Base-by-base conservation (phyloP, 1,284 basidiomycete genomes). In the Rhodotorula sp. region DNA sequence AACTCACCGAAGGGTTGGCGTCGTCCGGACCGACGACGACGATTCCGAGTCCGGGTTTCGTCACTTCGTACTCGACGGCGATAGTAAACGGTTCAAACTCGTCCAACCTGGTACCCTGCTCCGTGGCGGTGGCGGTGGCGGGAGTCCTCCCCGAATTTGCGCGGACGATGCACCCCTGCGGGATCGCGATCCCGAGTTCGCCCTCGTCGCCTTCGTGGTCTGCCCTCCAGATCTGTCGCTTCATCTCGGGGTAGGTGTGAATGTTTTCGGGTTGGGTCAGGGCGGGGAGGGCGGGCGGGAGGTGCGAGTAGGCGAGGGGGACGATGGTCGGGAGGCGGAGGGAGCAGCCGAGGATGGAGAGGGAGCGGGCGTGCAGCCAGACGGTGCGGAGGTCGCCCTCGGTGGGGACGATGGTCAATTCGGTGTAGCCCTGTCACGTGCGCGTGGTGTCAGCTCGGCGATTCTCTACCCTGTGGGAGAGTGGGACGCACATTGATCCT, bases 141-240 rank as follows among this genome's bases (percentile, higher is more conserved):
- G 66, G 62, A n/a, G 54, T 58, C 12, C 44, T n/a, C 3, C 46
- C 63, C 24, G 45, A 37, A 17, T 26, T 37, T 22, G 48, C 53
- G 48, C 64, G 49, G 62, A 71, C 74, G 61, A 78, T 69, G 24
- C 78, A 73, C 7, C 92, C 90, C 72, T 85, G 85, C 3, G 95
- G 93, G 64, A 99, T 87, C 26, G 89, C 86, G 77, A 99, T 93
- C 22, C 92, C 92, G 53, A 99, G 82, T 81, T 98, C 96, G 70
- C 96, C 95, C 79, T 96, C 91, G 72, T 94, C 92, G 57, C 88
- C 87, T 77, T 98, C 95, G 68, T 91, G 88, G 56, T 93, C 84
- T 0, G 94, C 91, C 0, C 92, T 88, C 83, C 93, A 99, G 45
- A 96, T 82, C 82, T 89, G 91, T 65, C 95, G 87, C 84, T 97